Evolutionary conservation across 2,329 filamentous ascomycete genomes (phyloP).

Genomic region (Cucurbitaria berberidis): DNA sequence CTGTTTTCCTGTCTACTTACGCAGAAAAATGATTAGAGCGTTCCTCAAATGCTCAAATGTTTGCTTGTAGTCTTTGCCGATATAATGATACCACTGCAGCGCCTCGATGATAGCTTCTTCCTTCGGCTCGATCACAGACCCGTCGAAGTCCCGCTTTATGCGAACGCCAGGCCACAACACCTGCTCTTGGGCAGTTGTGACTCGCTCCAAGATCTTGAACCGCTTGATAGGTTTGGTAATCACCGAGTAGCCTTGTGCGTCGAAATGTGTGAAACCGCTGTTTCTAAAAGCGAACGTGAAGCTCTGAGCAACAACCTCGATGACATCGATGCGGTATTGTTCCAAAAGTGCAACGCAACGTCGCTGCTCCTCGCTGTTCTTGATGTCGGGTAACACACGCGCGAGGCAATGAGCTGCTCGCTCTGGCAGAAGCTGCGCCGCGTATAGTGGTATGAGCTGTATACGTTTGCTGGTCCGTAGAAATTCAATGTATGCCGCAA

Average conservation of each 20-base stretch:
- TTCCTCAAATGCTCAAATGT: conserved; percentile 72
- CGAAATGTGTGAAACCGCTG: conserved; percentile 36
- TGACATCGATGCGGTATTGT: conserved; percentile 73
- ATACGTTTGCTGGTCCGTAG: conserved; percentile 74
- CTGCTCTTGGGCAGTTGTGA: conserved; percentile 44
- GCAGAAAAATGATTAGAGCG: conserved; percentile 82
- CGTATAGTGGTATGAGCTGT: conserved; percentile 85
- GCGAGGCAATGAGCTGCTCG: conserved; percentile 75
- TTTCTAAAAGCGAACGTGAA: conserved; percentile 51
- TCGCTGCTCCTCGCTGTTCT: conserved; percentile 67
- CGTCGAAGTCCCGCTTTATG: conserved; percentile 73
- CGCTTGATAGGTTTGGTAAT: conserved; percentile 36
- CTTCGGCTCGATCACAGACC: conserved; percentile 59
- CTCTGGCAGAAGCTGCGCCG: conserved; percentile 72
- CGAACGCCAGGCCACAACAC: conserved; percentile 62
- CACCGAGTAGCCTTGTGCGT: conserved; percentile 18
- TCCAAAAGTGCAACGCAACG: conserved; percentile 76
- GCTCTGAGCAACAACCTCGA: conserved; percentile 75
- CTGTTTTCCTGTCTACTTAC: conserved; percentile 62
- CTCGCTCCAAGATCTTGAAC: conserved; percentile 59
- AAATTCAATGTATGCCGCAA: conserved; percentile 82
- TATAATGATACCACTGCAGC: conserved; percentile 82
- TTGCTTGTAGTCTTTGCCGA: conserved; percentile 65
- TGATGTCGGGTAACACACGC: conserved; percentile 76
- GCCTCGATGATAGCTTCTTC: conserved; percentile 79